Base-by-base conservation (phyloP, 2,329 filamentous ascomycete species). In the Fusarium pininemorale region DNA sequence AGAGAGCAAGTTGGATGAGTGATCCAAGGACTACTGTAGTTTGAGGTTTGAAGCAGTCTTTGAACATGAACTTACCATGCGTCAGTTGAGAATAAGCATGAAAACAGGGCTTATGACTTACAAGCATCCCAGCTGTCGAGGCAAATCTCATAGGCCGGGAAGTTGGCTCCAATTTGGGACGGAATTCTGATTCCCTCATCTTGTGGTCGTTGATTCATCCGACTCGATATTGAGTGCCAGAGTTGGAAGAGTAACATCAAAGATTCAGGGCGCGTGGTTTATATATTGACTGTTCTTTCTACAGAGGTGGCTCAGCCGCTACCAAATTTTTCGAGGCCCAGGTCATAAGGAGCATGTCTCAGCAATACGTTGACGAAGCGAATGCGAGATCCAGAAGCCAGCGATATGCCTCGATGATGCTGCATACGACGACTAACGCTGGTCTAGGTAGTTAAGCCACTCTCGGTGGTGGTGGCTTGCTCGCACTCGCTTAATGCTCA, bases 1-100 rank as follows among this genome's bases (percentile, higher is more conserved):
- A 81, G 35, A 85, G 63, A 50, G 72, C 22, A 26, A 80, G 72
- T 67, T 86, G 85, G 8, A 78, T 24, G 11, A 81, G 28, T 22
- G 82, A 83, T 16, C 82, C 83, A 22, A 81, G 54, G 22, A 81
- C 66, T 16, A 83, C 48, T 13, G 81, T 75, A 7, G 80, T 81
- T 13, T 78, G 79, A 16, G 82, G 73, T 6, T 77, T 80, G 61
- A 85, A 78, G 14, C 77, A 61, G 53, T 84, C 79, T 70, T 84
- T 84, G 50, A 80, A 20, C 44, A 75, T 41, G 35, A 73, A 75
- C 73, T 75, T n/a, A 41, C 28, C 5, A 32, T 37, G 20, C 32
- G 44, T 71, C 51, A 70, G 54, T 16, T 26, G 47, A 41, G 35
- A 20, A 8, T 11, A 30, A 53, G 45, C 37, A 38, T 13, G 30